Evolutionary conservation across 192 early-diverging fungal genomes (phyloP).

Genomic region (Coemansia sp.): DNA sequence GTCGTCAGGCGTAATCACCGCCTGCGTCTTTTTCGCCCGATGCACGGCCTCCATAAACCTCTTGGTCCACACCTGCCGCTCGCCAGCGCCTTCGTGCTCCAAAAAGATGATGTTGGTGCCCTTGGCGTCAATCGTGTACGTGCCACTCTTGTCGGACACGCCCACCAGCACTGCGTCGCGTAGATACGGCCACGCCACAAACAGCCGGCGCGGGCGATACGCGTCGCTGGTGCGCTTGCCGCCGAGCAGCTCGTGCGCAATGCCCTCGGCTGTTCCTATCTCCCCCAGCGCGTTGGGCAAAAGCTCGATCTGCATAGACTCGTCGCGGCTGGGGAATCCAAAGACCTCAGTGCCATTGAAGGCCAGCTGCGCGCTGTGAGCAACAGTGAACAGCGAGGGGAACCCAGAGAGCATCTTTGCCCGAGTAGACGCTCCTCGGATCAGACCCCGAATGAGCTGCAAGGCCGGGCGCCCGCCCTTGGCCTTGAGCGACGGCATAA

Average conservation of each 20-base stretch:
- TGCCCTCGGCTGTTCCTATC: slow-evolving; percentile 12
- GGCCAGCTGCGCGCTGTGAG: slow-evolving; percentile 67
- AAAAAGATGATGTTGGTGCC: slow-evolving; percentile 18
- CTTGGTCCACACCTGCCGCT: slow-evolving; percentile 31
- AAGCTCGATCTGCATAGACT: slow-evolving; percentile 45
- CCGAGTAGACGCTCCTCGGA: slow-evolving; percentile 66
- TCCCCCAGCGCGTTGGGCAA: slow-evolving; percentile 16
- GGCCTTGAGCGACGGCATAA: slow-evolving; percentile 64
- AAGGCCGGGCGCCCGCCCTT: slow-evolving; percentile 12
- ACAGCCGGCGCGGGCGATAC: slow-evolving; percentile 43
- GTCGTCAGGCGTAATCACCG: slow-evolving; percentile 17
- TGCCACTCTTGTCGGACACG: slow-evolving; percentile 68
- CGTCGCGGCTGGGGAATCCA: slow-evolving; percentile 71
- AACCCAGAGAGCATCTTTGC: slow-evolving; percentile 78
- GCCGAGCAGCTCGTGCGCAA: slow-evolving; percentile 34
- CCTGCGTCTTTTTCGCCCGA: slow-evolving; percentile 27
- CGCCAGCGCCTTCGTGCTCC: slow-evolving; percentile 16
- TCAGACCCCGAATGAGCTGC: slow-evolving; percentile 63
- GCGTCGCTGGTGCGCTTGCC: slow-evolving; percentile 32
- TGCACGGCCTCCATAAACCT: slow-evolving; percentile 34
- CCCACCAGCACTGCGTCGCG: slow-evolving; percentile 76
- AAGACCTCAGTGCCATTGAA: slow-evolving; percentile 88
- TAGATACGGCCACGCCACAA: slow-evolving; percentile 84
- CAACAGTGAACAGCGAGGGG: slow-evolving; percentile 83
- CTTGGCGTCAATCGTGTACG: slow-evolving; percentile 49